Evolutionary conservation across 192 early-diverging fungal species (phyloP).

Genomic region (Pilaira anomala): DNA sequence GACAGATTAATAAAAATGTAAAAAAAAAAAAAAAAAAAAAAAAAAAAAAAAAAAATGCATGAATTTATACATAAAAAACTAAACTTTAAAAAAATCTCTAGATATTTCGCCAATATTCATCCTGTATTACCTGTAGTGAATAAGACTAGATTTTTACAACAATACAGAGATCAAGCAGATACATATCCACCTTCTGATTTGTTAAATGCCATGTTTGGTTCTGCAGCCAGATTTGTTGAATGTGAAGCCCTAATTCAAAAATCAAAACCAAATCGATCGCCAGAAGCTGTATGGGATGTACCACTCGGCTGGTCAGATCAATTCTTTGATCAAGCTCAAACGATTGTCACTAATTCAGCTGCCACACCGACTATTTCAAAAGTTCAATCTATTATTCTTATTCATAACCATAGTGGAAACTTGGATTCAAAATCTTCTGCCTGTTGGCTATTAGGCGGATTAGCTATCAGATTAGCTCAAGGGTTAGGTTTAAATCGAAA

Average conservation of each 20-base stretch:
- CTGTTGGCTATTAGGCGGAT: slow-evolving; percentile 29
- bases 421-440: slow-evolving; percentile 33
- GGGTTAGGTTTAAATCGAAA: slow-evolving; percentile 74
- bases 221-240: slow-evolving; percentile 34
- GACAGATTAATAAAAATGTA: slow-evolving; percentile 35
- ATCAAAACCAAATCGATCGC: slow-evolving; percentile 6
- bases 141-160: slow-evolving; percentile 56
- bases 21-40: too few species aligned
- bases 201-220: slow-evolving; percentile 35
- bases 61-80: background rate
- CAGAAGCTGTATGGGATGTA: slow-evolving; percentile 30
- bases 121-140: slow-evolving; percentile 69
- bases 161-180: slow-evolving; percentile 32
- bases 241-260: slow-evolving; percentile 16
- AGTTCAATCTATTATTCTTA: slow-evolving; percentile 33
- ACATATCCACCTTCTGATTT: slow-evolving; percentile 27
- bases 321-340: slow-evolving; percentile 30
- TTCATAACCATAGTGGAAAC: slow-evolving; percentile 34
- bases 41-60: too few species aligned
- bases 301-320: slow-evolving; percentile 35
- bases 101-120: slow-evolving; percentile 67
- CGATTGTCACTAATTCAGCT: slow-evolving; percentile 13
- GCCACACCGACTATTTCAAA: slow-evolving; percentile 27
- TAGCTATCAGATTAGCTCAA: slow-evolving; percentile 47
- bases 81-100: background rate